These are phyloP conservation scores for Leccinum ochraceum DNA, from an alignment of 768 basidiomycete genomes.

Conservation along the genomic window DNA sequence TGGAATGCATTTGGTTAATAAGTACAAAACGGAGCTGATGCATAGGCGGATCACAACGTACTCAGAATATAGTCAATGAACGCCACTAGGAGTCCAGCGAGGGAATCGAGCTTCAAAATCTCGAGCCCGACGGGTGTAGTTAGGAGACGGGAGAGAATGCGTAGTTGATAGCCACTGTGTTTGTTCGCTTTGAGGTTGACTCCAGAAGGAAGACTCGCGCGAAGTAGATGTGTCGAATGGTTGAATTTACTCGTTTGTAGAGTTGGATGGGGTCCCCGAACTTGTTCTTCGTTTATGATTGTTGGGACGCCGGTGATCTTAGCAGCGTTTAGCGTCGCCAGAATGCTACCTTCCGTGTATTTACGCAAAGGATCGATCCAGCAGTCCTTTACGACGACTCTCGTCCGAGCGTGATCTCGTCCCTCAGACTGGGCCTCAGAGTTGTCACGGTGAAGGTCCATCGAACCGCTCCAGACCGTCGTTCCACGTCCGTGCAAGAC, in stretches of 20 bases:
- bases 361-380: neutral
- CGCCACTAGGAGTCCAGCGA: neutral
- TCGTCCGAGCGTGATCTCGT: neutral
- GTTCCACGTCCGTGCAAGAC: neutral
- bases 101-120: neutral
- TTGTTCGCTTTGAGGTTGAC: neutral
- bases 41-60: neutral
- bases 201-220: neutral
- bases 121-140: neutral
- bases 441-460: neutral
- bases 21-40: neutral
- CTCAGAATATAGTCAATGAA: neutral
- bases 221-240: neutral
- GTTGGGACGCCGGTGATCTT: neutral
- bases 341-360: neutral
- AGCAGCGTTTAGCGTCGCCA: neutral
- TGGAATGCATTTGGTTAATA: neutral
- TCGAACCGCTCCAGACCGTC: neutral
- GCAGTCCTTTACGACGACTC: neutral
- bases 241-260: neutral
- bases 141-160: neutral
- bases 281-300: neutral
- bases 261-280: neutral
- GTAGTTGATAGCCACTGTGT: neutral
- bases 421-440: neutral